Evolutionary conservation across 345 rosid genomes (phyloP).

Genomic region (Citrus unshiu): DNA sequence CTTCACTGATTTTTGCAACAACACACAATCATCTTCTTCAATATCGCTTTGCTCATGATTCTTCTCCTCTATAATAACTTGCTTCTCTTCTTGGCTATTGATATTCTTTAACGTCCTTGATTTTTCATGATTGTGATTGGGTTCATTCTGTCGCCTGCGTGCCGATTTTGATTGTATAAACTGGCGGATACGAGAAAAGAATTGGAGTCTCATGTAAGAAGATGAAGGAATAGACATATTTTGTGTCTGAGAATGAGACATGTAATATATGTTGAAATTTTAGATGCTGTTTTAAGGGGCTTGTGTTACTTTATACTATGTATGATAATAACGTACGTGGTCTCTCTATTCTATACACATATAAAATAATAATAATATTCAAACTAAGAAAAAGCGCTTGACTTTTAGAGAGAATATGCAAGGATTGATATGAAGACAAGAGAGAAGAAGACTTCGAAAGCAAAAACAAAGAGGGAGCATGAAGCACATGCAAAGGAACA

Average conservation of each 20-base stretch:
- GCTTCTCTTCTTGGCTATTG: not conserved
- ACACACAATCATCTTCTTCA: slow-evolving; percentile 33
- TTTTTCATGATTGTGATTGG: slow-evolving; percentile 15
- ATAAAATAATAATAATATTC: no score
- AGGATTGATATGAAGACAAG: slow-evolving; percentile 13
- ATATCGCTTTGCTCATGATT: not conserved
- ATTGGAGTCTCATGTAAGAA: slow-evolving; percentile 43
- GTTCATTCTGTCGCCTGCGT: slow-evolving; percentile 22
- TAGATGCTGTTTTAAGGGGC: slow-evolving; percentile 14
- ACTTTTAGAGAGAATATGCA: not conserved
- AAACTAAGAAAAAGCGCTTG: not conserved
- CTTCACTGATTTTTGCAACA: slow-evolving; percentile 76
- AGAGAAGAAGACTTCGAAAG: slow-evolving; percentile 3
- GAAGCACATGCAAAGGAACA: slow-evolving; percentile 52
- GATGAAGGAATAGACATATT: slow-evolving; percentile 32
- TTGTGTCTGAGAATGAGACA: slow-evolving; percentile 16
- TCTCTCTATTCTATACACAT: no score
- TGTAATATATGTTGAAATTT: no score
- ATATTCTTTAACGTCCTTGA: not conserved
- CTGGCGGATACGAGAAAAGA: slow-evolving; percentile 56
- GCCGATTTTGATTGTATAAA: slow-evolving; percentile 53
- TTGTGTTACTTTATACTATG: slow-evolving; percentile 6
- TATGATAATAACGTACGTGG: not conserved
- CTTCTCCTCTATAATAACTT: not conserved
- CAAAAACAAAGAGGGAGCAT: slow-evolving; percentile 6